Base-by-base conservation (phyloP, 2,329 filamentous ascomycete genomes). In the Cadophora sp. region DNA sequence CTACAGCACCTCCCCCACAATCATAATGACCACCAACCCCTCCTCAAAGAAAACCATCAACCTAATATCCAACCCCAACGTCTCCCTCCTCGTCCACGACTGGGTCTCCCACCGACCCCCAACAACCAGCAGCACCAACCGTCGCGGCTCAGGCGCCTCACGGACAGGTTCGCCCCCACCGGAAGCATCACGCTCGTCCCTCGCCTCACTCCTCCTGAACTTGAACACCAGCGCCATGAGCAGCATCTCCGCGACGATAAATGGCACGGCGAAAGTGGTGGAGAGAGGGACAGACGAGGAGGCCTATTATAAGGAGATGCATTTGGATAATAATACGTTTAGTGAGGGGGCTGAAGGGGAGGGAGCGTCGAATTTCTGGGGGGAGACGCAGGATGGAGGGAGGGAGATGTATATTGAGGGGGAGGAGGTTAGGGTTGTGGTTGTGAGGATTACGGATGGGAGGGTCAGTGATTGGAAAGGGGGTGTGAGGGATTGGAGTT, bases 381-480 rank as follows among this genome's bases (percentile, higher is more conserved):
- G 67, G 73, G 76, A 71, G 77, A 73, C 72, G 14, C 58, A 61
- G 68, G 86, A 86, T 71, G 87, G 84, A 3, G 83, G 89, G 0
- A 82, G 86, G 40, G 86, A 87, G 76, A 89, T 87, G 76, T 92
- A 94, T 79, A 87, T 97, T 51, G 91, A 91, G 46, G 92, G 91
- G 3, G 91, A 93, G 76, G 92, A 96, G 78, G 94, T 97, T 1
- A 86, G 92, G 60, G 94, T 97, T 7, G 93, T 98, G 40, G 87
- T 95, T 6, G 96, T 98, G 8, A 88, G 86, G 74, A 93, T 98
- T 74, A 87, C 86, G 75, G 92, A 94, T 77, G 94, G 96, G 60
- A 87, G 94, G 76, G 97, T 97, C 75, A 94, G 92, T 72, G 96
- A 97, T 79, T 97, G 92, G 92, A 97, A 97, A 82, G 95, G 96